phyloP scores from a whole-genome alignment of 2,329 filamentous ascomycete genomes.

The Basipetospora chlamydospora region DNA sequence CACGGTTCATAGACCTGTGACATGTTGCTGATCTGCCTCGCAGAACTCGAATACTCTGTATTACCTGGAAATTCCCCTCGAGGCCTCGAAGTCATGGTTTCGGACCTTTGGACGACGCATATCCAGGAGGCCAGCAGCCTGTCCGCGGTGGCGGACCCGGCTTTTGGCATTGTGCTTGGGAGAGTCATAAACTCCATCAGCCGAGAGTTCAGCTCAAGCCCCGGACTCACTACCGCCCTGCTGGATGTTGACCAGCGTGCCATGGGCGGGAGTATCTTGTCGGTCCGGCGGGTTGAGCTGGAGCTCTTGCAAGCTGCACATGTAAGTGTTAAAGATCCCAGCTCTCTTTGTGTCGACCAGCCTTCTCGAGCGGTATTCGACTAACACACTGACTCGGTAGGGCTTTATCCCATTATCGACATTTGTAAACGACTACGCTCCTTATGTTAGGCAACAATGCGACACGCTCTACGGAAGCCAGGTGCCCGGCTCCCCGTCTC shows the following conservation, averaged over 20 bases:
- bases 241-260: slow-evolving; percentile 20
- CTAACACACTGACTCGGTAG: too few relatives aligned
- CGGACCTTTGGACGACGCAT: slow-evolving; percentile 28
- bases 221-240: slow-evolving; percentile 19
- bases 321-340: slow-evolving; percentile 18
- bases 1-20: not conserved
- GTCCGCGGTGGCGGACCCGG: slow-evolving; percentile 12
- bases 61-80: slow-evolving; percentile 11
- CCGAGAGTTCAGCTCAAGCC: slow-evolving; percentile 18
- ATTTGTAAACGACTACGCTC: slow-evolving; percentile 23
- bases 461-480: slow-evolving; percentile 24
- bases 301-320: slow-evolving; percentile 36
- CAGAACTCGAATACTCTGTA: slow-evolving; percentile 31
- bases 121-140: slow-evolving; percentile 14
- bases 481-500: not conserved
- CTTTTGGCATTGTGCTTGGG: slow-evolving; percentile 20
- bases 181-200: slow-evolving; percentile 22
- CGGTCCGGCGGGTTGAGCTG: slow-evolving; percentile 33
- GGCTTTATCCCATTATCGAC: not conserved
- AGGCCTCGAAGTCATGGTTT: slow-evolving; percentile 21
- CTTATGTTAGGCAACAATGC: slow-evolving; percentile 24
- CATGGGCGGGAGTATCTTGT: slow-evolving; percentile 20
- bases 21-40: not conserved
- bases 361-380: too few relatives aligned
- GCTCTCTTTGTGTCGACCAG: too few relatives aligned